phyloP scores from a whole-genome alignment of 208 protist species.

The Crithidia acanthocephali region DNA sequence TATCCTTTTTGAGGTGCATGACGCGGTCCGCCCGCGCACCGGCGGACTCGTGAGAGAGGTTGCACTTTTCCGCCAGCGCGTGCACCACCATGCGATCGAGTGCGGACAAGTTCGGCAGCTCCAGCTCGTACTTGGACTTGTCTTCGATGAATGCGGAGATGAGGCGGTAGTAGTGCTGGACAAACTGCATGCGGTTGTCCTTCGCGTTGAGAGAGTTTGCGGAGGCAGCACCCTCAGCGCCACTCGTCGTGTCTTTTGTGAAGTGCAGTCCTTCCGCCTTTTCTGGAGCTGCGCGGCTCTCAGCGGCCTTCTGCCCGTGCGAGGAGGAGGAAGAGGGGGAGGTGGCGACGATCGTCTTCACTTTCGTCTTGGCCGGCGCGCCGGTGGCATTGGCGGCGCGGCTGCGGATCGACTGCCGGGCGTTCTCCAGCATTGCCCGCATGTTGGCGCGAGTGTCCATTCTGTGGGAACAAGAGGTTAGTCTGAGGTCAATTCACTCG shows the following conservation, averaged over 20 bases:
- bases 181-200: conserved; percentile 71
- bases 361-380: background rate
- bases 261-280: conserved; percentile 25
- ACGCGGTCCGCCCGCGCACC: conserved; percentile 51
- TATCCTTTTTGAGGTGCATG: conserved; percentile 85
- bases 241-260: conserved; percentile 8
- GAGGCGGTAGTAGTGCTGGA: conserved; percentile 68
- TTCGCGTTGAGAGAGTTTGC: conserved; percentile 48
- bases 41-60: conserved; percentile 77
- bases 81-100: conserved; percentile 87
- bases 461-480: background rate
- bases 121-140: conserved; percentile 70
- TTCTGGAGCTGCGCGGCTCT: conserved; percentile 23
- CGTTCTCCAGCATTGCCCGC: conserved; percentile 37
- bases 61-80: conserved; percentile 82
- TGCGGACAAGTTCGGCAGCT: conserved; percentile 67
- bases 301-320: conserved; percentile 36
- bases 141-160: conserved; percentile 81
- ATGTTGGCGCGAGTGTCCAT: conserved; percentile 37
- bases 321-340: background rate
- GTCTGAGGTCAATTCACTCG: too few species aligned
- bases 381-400: conserved; percentile 33
- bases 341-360: conserved; percentile 13
- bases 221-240: background rate
- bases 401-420: conserved; percentile 31